Conservation (phyloP, 768 basidiomycete species). For the Lanmaoa rubissima region DNA sequence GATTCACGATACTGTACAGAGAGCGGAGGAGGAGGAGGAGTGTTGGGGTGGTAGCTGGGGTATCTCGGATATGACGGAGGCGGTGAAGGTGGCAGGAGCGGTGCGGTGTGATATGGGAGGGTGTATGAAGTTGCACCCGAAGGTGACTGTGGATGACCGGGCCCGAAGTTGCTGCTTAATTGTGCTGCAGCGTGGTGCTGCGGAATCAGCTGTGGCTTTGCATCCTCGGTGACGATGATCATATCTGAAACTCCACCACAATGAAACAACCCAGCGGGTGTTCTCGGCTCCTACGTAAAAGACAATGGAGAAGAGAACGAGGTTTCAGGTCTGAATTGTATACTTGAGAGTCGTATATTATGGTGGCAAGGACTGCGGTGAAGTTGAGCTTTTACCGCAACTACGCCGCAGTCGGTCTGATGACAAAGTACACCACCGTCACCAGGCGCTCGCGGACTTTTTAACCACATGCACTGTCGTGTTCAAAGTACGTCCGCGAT, state of each 20-base stretch:
- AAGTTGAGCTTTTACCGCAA: neutral
- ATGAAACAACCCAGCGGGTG: neutral
- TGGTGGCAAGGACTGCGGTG: neutral
- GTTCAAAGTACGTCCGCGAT: neutral
- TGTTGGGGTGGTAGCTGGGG: neutral
- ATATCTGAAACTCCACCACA: neutral
- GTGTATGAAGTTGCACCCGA: neutral
- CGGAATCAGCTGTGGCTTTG: neutral
- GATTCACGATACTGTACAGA: neutral
- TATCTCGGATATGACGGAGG: slow-evolving; percentile 14
- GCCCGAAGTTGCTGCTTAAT: slow-evolving; percentile 1
- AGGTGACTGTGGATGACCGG: slow-evolving; percentile 2
- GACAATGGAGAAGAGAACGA: neutral
- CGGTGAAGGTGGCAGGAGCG: neutral
- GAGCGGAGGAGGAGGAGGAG: neutral
- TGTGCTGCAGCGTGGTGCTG: neutral
- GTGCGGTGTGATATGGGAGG: slow-evolving; percentile 8
- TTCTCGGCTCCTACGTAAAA: neutral
- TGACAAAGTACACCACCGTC: no score
- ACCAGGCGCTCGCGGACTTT: neutral
- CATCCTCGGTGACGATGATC: slow-evolving; percentile 1
- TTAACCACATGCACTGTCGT: no score
- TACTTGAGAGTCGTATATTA: neutral
- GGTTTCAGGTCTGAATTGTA: neutral
- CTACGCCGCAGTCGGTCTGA: neutral